A percentile compares a stretch with the other conserved stretches of the same genome.
phyloP scores from a whole-genome alignment of 73 alveolate species.

The Tetrahymena thermophila region DNA sequence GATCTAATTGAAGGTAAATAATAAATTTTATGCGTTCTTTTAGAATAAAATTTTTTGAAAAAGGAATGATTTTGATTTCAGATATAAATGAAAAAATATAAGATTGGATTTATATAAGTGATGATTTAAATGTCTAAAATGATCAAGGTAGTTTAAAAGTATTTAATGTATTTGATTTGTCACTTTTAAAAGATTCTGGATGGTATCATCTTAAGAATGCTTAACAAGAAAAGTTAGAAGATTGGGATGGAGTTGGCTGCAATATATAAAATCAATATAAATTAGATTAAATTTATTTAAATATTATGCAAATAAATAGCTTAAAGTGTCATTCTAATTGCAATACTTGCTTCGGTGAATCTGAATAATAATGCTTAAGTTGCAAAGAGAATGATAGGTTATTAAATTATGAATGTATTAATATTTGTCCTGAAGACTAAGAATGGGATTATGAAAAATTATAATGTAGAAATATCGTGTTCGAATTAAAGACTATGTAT shows the following conservation, averaged over 20 bases:
- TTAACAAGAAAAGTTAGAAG: not conserved
- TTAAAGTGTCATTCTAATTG: not conserved
- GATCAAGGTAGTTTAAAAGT: not conserved
- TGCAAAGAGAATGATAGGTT: not conserved
- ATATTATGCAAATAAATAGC: not conserved
- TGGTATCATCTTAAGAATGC: not conserved
- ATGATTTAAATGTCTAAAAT: not conserved
- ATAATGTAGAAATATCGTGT: not conserved
- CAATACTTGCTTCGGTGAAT: not conserved
- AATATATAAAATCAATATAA: not conserved
- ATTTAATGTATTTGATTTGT: not conserved
- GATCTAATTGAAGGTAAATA: not conserved
- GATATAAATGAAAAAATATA: not conserved
- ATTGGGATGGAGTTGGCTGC: not conserved
- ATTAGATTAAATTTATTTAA: not conserved
- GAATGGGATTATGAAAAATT: not conserved
- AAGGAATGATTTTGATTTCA: not conserved
- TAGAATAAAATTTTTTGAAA: too few relatives aligned
- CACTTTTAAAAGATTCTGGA: not conserved
- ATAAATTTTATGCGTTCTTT: too few relatives aligned
- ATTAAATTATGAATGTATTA: not conserved
- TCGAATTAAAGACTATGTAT: not conserved
- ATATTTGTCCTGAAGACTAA: not conserved
- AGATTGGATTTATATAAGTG: not conserved
- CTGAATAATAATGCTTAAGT: not conserved